Percentiles rank a stretch among this genome's conserved stretches.
Conservation (phyloP, 371 early-diverging fungal species). For the Mucor plumbeus region DNA sequence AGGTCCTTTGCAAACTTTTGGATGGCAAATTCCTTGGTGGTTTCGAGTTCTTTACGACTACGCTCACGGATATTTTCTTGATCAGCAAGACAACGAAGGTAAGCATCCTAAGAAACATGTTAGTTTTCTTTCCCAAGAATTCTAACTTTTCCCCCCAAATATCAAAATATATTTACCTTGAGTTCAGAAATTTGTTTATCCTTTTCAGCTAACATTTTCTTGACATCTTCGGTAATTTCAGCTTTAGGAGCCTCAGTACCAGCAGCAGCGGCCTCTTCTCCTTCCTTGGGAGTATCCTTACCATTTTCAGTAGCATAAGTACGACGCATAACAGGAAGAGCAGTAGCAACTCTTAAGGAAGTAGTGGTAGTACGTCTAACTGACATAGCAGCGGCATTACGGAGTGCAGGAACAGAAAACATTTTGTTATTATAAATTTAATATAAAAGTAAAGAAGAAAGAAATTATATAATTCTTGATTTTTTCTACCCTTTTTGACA, state of each 20-base stretch:
- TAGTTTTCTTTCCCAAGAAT: too few species aligned
- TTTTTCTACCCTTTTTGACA: slow-evolving; percentile 7
- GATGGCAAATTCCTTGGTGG: slow-evolving; percentile 85
- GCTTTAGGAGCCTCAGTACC: slow-evolving; percentile 25
- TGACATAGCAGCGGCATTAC: slow-evolving; percentile 30
- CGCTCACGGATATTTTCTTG: slow-evolving; percentile 94
- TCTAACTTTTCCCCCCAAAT: not conserved
- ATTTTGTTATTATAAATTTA: slow-evolving; percentile 12
- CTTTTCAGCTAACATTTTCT: slow-evolving; percentile 67
- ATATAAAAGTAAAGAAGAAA: slow-evolving; percentile 2
- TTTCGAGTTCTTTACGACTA: slow-evolving; percentile 84
- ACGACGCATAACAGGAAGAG: slow-evolving; percentile 19
- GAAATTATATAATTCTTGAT: not conserved
- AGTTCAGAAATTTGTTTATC: slow-evolving; percentile 82
- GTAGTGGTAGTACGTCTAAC: slow-evolving; percentile 17
- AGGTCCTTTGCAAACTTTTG: slow-evolving; percentile 97
- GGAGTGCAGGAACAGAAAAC: slow-evolving; percentile 27
- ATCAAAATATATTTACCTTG: slow-evolving; percentile 58
- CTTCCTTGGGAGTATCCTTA: slow-evolving; percentile 18
- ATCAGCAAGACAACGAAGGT: slow-evolving; percentile 93
- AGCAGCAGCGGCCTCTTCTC: slow-evolving; percentile 13
- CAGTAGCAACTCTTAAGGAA: slow-evolving; percentile 6
- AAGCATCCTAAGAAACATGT: slow-evolving; percentile 57
- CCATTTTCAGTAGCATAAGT: slow-evolving; percentile 43
- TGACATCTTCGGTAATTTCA: slow-evolving; percentile 34